Percentiles rank a stretch among this genome's conserved stretches.
Evolutionary conservation across 371 early-diverging fungal species (phyloP).

Genomic region (Apophysomyces elegans): DNA sequence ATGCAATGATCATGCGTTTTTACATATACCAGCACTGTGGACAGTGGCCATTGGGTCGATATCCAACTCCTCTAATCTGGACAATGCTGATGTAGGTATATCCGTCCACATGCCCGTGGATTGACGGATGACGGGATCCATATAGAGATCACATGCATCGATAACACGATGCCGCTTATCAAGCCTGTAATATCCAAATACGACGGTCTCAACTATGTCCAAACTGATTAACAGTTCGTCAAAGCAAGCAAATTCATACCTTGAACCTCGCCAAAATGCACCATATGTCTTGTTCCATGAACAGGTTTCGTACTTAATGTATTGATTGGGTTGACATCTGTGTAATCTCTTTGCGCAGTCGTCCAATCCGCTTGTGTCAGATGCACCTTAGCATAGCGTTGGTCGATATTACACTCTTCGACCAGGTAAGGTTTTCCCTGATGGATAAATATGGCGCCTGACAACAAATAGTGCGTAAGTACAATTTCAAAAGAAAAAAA

Average conservation of each 20-base stretch:
- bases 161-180: conserved; percentile 47
- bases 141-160: conserved; percentile 49
- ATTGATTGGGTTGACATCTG: conserved; percentile 50
- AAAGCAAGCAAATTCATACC: conserved; percentile 21
- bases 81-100: conserved; percentile 30
- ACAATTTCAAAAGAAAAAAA: not conserved
- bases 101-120: conserved; percentile 52
- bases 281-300: conserved; percentile 17
- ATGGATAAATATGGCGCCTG: conserved; percentile 64
- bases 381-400: conserved; percentile 51
- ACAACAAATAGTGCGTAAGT: not conserved
- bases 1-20: not conserved
- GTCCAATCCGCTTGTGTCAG: conserved; percentile 56
- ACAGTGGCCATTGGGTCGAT: conserved; percentile 53
- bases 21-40: conserved; percentile 44
- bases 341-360: conserved; percentile 57
- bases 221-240: not conserved
- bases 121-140: conserved; percentile 50
- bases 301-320: conserved; percentile 27
- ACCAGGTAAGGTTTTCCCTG: conserved; percentile 62
- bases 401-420: conserved; percentile 57
- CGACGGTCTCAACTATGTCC: conserved; percentile 46
- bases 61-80: conserved; percentile 19
- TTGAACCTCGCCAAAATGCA: conserved; percentile 40
- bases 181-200: conserved; percentile 63